phyloP scores from a whole-genome alignment of 2,329 filamentous ascomycete genomes.

The Colletotrichum sansevieriae region DNA sequence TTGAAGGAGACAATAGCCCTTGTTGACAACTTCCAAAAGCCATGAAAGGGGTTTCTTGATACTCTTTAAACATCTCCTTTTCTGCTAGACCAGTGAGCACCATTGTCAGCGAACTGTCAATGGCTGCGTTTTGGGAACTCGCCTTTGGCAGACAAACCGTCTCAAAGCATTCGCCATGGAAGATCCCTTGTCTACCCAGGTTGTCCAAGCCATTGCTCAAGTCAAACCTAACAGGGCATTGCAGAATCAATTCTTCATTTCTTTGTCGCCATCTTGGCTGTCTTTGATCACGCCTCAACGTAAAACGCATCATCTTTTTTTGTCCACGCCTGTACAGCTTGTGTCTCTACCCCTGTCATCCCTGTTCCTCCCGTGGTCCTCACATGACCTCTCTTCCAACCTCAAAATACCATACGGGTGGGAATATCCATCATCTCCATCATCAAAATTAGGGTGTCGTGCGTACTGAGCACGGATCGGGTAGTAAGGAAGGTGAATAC shows the following conservation, averaged over 20 bases:
- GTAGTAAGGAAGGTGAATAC: slow-evolving; percentile 43
- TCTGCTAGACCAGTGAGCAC: not conserved
- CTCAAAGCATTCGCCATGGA: not conserved
- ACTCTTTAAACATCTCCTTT: not conserved
- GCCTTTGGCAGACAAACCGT: not conserved
- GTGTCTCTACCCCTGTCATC: too few relatives aligned
- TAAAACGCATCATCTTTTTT: slow-evolving; percentile 21
- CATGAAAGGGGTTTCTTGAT: not conserved
- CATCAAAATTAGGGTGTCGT: slow-evolving; percentile 37
- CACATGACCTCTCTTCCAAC: slow-evolving; percentile 34
- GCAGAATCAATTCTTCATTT: slow-evolving; percentile 38
- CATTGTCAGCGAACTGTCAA: slow-evolving; percentile 6
- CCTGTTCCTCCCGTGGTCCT: too few relatives aligned
- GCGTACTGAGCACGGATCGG: slow-evolving; percentile 27
- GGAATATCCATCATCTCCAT: slow-evolving; percentile 42
- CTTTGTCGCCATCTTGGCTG: slow-evolving; percentile 34
- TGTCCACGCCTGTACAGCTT: too few relatives aligned
- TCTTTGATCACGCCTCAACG: slow-evolving; percentile 40
- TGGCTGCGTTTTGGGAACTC: not conserved
- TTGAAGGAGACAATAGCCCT: not conserved
- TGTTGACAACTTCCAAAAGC: too few relatives aligned
- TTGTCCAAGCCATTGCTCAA: not conserved
- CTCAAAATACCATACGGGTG: slow-evolving; percentile 39
- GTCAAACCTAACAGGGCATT: not conserved
- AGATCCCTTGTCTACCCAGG: too few relatives aligned